Evolutionary conservation across 169 alveolate genomes (phyloP).

Genomic region (Theileria annulata): DNA sequence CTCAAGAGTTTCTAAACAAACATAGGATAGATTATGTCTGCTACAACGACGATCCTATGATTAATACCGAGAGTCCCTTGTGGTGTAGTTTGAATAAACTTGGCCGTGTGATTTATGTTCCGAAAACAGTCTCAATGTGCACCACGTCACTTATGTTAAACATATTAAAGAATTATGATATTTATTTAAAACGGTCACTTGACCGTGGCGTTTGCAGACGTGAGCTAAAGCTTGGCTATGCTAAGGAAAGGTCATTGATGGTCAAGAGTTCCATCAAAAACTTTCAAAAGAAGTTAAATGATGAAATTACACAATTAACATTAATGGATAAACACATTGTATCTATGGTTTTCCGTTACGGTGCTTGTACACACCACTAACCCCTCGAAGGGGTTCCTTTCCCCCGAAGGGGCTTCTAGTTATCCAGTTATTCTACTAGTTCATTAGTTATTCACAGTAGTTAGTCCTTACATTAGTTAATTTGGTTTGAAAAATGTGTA

Average conservation of each 20-base stretch:
- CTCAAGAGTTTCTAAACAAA: constrained; percentile 84
- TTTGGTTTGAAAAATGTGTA: background rate
- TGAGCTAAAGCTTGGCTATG: constrained; percentile 89
- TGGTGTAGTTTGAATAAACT: constrained; percentile 81
- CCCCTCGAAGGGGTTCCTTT: no score
- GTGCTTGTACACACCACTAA: background rate
- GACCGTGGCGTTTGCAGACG: constrained; percentile 91
- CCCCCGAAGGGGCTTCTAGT: no score
- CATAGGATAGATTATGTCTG: constrained; percentile 90
- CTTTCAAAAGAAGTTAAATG: constrained; percentile 86
- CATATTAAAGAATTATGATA: constrained; percentile 92
- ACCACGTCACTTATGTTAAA: constrained; percentile 93
- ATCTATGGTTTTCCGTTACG: constrained; percentile 2
- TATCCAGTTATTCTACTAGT: background rate
- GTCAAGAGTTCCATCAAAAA: constrained; percentile 85
- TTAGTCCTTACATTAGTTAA: no score
- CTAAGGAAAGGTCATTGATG: constrained; percentile 86
- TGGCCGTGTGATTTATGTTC: constrained; percentile 86
- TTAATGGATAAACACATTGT: constrained; percentile 82
- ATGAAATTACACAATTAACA: constrained; percentile 84
- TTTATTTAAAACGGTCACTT: constrained; percentile 89
- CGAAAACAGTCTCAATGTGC: constrained; percentile 92
- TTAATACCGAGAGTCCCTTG: constrained; percentile 83
- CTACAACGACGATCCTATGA: constrained; percentile 64
- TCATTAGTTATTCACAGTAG: no score